phyloP scores from a whole-genome alignment of 1,284 basidiomycete species.

The Ustilago cynodontis region DNA sequence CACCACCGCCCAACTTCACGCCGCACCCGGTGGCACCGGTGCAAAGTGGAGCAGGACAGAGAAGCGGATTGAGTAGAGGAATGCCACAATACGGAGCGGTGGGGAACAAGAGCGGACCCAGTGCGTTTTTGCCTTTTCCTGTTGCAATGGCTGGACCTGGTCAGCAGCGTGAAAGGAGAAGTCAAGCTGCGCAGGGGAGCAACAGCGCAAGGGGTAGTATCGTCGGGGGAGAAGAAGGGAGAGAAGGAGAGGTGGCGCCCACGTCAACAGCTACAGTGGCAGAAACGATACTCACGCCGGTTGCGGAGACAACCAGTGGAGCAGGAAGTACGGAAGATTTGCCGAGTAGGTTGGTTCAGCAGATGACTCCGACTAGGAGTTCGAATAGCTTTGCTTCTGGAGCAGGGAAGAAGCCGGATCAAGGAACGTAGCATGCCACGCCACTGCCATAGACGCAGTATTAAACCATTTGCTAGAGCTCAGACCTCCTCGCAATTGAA shows the following conservation, averaged over 20 bases:
- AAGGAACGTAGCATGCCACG: not conserved
- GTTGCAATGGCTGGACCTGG: constrained; percentile 7
- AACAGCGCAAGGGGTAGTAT: not conserved
- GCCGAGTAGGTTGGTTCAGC: constrained; percentile 10
- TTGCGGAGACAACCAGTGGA: constrained; percentile 10
- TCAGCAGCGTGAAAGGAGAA: not conserved
- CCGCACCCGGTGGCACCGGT: constrained; percentile 14
- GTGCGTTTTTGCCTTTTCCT: constrained; percentile 25
- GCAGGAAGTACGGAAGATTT: constrained; percentile 5
- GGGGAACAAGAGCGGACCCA: constrained; percentile 2
- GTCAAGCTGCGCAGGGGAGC: not conserved
- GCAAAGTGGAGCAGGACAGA: not conserved
- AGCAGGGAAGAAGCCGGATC: not conserved
- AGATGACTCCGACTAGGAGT: constrained; percentile 9
- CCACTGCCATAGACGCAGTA: not conserved
- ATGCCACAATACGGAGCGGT: constrained; percentile 21
- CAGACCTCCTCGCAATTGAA: not conserved
- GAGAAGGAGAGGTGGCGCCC: not conserved
- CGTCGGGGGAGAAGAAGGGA: not conserved
- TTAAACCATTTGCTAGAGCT: not conserved
- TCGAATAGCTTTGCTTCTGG: not conserved
- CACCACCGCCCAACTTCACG: constrained; percentile 32
- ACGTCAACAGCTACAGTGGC: constrained; percentile 25
- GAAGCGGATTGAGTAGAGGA: constrained; percentile 3
- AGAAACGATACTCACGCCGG: constrained; percentile 28